A percentile compares a stretch with the other conserved stretches of the same genome.
phyloP scores from a whole-genome alignment of 352 stramenopile species.

The Globisporangium spiculum region DNA sequence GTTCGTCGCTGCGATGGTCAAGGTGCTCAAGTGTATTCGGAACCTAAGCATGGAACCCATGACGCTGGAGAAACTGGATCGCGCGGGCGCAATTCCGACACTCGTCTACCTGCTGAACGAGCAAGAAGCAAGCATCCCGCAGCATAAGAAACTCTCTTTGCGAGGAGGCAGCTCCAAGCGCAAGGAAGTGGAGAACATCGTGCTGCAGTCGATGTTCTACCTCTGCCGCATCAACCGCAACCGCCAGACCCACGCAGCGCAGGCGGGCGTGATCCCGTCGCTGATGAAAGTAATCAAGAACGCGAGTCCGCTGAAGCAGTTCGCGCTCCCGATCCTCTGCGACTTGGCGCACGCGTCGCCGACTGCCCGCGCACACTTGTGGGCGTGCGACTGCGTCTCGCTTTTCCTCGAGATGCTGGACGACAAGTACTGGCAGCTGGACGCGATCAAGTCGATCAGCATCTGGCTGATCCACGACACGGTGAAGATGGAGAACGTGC shows the following conservation, averaged over 20 bases:
- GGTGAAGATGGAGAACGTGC: conserved; percentile 77
- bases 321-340: conserved; percentile 90
- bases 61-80: conserved; percentile 87
- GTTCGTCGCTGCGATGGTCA: conserved; percentile 65
- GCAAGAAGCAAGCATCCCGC: conserved; percentile 21
- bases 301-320: conserved; percentile 88
- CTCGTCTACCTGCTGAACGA: conserved; percentile 80
- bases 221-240: conserved; percentile 90
- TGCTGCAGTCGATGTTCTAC: conserved; percentile 92
- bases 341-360: conserved; percentile 90
- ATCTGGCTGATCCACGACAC: conserved; percentile 85
- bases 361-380: conserved; percentile 81
- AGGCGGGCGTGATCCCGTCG: conserved; percentile 89
- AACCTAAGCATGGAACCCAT: conserved; percentile 91
- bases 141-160: conserved; percentile 15
- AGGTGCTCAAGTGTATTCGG: conserved; percentile 80
- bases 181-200: conserved; percentile 89
- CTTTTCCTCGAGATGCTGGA: conserved; percentile 88
- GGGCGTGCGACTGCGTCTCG: conserved; percentile 70
- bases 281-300: conserved; percentile 84
- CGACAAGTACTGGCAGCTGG: conserved; percentile 89
- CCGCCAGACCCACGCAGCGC: conserved; percentile 86
- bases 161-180: conserved; percentile 29
- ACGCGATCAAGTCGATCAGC: conserved; percentile 87
- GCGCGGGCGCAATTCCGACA: conserved; percentile 81